Evolutionary conservation across 2,329 filamentous ascomycete species (phyloP).

Genomic region (Aspergillus ruber): DNA sequence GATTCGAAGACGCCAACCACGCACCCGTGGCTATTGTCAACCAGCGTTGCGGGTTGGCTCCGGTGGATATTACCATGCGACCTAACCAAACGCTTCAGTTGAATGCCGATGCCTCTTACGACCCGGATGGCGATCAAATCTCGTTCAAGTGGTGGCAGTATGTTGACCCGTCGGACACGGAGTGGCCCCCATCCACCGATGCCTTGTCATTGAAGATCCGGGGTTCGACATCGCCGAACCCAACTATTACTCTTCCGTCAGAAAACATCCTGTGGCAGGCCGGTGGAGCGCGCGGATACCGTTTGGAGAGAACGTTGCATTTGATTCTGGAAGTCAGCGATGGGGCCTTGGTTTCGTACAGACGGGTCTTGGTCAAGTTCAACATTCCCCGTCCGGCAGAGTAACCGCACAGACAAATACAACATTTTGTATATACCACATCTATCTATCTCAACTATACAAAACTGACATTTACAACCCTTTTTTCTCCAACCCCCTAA

Average conservation of each 20-base stretch:
- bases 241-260: background rate
- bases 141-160: constrained; percentile 6
- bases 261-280: background rate
- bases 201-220: background rate
- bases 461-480: background rate
- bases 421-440: background rate
- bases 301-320: constrained; percentile 3
- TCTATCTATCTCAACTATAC: background rate
- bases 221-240: background rate
- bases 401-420: background rate
- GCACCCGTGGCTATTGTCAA: constrained; percentile 8
- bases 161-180: constrained; percentile 3
- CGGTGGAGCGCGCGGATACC: background rate
- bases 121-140: constrained; percentile 1
- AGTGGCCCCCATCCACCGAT: background rate
- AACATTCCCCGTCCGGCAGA: background rate
- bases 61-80: background rate
- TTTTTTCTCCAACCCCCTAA: constrained; percentile 15
- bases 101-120: constrained; percentile 1
- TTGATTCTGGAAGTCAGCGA: constrained; percentile 5
- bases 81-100: constrained; percentile 1
- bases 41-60: background rate
- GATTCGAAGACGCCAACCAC: constrained; percentile 9
- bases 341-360: constrained; percentile 1
- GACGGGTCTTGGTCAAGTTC: background rate